Evolutionary conservation across 2,329 filamentous ascomycete genomes (phyloP), one percentile per base, ranked within the genome.

Genomic region (Fusarium penzigii): DNA sequence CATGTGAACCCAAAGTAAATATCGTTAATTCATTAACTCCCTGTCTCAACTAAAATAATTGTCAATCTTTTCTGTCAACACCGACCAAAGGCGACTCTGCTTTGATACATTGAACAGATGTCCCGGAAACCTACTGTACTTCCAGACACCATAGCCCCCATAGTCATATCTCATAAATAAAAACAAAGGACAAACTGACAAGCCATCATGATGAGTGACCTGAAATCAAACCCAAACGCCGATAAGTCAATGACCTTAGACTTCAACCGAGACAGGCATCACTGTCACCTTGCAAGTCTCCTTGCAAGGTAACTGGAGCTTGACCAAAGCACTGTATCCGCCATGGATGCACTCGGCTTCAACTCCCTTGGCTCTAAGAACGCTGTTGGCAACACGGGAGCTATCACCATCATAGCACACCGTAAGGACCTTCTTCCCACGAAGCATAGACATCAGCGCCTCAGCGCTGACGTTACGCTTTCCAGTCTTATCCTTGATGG

Each of bases 331-430:
- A 9, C 49, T 42, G 34, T 63, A 63, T 1, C 78, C 78, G n/a
- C 77, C 78, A 17, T 68, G 66, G 17, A 81, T 61, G 56, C 76
- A 77, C 42, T 76, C 72, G 3, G 78, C 76, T 40, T 75, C 70
- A 20, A 78, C 67, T 0, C 76, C 78, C 59, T 78, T 79, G 1
- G 78, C 78, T 29, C 79, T 72, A 48, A 83, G 65, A 4, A 83
- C 73, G 49, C 79, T 81, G 20, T 78, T 78, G n/a, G 79, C 80
- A 11, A 83, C 74, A 5, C 80, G 70, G 6, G 80, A 72, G 16
- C 77, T 78, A 47, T 83, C 78, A 3, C 81, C 81, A 46, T 80
- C 70, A 48, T 82, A 82, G 58, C 79, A 83, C 11, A 81, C 59
- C 11, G 80, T 67, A 17, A 82, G 58, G 10, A 80, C 68, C 25